These are phyloP conservation scores for Phytophthora citrophthora DNA, from an alignment of 352 stramenopile genomes.

Conservation along the genomic window DNA sequence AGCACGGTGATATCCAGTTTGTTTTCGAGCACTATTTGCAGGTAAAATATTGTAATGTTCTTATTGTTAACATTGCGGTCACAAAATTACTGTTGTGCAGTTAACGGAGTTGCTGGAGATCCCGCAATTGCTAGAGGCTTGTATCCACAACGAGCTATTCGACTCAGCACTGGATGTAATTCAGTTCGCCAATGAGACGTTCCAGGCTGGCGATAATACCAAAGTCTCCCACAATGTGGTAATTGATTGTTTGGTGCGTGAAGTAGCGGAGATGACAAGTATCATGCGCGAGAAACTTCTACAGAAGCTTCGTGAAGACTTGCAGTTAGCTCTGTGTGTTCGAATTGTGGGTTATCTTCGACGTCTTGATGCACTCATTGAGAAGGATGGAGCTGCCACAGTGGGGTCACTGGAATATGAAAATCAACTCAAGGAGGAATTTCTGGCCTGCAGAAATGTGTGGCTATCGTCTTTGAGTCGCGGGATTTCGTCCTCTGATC, in stretches of 20 bases:
- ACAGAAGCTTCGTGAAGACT: constrained; percentile 83
- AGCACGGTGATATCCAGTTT: constrained; percentile 88
- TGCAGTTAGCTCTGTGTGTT: constrained; percentile 83
- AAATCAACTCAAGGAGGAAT: constrained; percentile 85
- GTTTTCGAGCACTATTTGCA: constrained; percentile 91
- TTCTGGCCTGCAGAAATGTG: constrained; percentile 75
- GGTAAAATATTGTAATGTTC: constrained; percentile 28
- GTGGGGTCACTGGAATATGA: constrained; percentile 71
- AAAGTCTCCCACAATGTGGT: constrained; percentile 55
- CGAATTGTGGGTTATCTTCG: constrained; percentile 82
- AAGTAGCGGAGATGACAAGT: constrained; percentile 71
- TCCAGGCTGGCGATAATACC: constrained; percentile 42
- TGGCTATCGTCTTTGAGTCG: constrained; percentile 76
- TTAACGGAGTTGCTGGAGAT: constrained; percentile 98
- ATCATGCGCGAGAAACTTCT: constrained; percentile 78
- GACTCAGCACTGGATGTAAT: constrained; percentile 97
- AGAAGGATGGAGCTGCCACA: constrained; percentile 7
- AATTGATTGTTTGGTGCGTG: constrained; percentile 66
- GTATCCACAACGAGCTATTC: constrained; percentile 96
- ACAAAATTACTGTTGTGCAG: constrained; percentile 33
- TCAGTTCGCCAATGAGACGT: constrained; percentile 88
- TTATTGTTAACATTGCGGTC: constrained; percentile 3
- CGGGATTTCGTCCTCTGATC: constrained; percentile 59
- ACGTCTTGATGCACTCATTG: constrained; percentile 64
- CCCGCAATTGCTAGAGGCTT: constrained; percentile 97